These are phyloP conservation scores for Fusarium compactum DNA, from an alignment of 2,329 filamentous ascomycete species.

Conservation along the genomic window DNA sequence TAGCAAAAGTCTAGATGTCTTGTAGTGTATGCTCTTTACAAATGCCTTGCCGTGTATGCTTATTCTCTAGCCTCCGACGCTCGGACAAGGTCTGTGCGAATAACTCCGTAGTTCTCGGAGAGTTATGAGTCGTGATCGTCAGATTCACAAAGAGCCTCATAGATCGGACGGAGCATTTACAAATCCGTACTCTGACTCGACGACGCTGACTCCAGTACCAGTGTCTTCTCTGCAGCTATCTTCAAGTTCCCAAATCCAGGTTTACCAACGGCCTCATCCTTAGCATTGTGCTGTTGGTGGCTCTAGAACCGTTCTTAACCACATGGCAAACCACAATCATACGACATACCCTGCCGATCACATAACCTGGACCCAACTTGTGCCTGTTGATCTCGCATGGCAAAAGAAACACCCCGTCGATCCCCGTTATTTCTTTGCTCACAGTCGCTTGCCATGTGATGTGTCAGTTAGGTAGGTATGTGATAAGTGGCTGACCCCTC, in stretches of 20 bases:
- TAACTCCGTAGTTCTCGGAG: neutral
- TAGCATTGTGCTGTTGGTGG: neutral
- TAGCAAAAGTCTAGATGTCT: neutral
- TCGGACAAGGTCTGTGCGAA: neutral
- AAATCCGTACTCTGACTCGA: neutral
- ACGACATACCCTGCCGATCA: slow-evolving; percentile 7
- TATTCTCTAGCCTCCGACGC: neutral
- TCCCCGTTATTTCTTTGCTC: slow-evolving; percentile 5
- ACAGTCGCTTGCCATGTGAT: neutral
- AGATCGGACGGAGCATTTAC: neutral
- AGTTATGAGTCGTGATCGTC: neutral
- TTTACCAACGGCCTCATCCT: neutral
- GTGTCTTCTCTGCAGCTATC: too few species aligned
- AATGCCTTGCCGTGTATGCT: neutral
- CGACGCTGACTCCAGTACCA: neutral
- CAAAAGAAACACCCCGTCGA: neutral
- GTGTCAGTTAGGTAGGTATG: slow-evolving; percentile 5
- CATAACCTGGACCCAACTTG: neutral
- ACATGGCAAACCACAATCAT: slow-evolving; percentile 14
- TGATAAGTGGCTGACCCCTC: slow-evolving; percentile 9
- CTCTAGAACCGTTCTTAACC: slow-evolving; percentile 4
- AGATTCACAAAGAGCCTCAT: neutral
- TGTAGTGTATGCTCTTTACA: neutral
- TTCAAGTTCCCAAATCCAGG: neutral
- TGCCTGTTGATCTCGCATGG: neutral